Evolutionary conservation across 2,329 filamentous ascomycete genomes (phyloP).

Genomic region (Didymella sp.): DNA sequence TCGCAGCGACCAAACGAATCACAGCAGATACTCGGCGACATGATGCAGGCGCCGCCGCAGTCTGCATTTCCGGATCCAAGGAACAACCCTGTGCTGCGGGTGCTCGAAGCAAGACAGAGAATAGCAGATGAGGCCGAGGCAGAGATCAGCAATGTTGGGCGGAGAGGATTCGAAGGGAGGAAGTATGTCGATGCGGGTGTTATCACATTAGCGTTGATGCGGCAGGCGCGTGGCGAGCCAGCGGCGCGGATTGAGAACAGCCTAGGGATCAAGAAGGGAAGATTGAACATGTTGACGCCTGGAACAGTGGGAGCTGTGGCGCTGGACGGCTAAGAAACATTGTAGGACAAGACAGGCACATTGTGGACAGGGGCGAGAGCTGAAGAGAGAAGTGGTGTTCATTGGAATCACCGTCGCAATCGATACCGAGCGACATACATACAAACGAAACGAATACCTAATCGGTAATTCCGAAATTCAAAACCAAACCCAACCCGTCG

Average conservation of each 20-base stretch:
- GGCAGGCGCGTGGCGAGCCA: slow-evolving; percentile 38
- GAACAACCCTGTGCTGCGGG: slow-evolving; percentile 62
- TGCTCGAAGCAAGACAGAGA: slow-evolving; percentile 60
- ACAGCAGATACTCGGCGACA: slow-evolving; percentile 35
- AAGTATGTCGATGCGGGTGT: slow-evolving; percentile 55
- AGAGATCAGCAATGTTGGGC: slow-evolving; percentile 58
- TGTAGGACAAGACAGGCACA: background rate
- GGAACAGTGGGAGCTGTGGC: slow-evolving; percentile 36
- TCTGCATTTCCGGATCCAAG: slow-evolving; percentile 43
- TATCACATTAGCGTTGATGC: slow-evolving; percentile 49
- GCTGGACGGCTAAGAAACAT: slow-evolving; percentile 16
- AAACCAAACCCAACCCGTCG: slow-evolving; percentile 25
- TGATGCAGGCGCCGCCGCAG: slow-evolving; percentile 41
- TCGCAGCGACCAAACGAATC: slow-evolving; percentile 13
- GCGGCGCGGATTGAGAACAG: slow-evolving; percentile 41
- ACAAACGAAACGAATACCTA: slow-evolving; percentile 26
- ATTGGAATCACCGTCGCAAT: slow-evolving; percentile 20
- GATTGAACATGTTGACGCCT: slow-evolving; percentile 37
- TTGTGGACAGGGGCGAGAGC: background rate
- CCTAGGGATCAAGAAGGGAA: slow-evolving; percentile 44
- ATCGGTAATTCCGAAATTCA: slow-evolving; percentile 17
- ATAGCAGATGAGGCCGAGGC: slow-evolving; percentile 61
- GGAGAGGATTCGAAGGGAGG: slow-evolving; percentile 51
- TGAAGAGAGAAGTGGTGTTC: slow-evolving; percentile 7
- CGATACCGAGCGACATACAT: slow-evolving; percentile 29